Conservation (phyloP, 2,329 filamentous ascomycete genomes). For the Pseudocercospora macadamiae region DNA sequence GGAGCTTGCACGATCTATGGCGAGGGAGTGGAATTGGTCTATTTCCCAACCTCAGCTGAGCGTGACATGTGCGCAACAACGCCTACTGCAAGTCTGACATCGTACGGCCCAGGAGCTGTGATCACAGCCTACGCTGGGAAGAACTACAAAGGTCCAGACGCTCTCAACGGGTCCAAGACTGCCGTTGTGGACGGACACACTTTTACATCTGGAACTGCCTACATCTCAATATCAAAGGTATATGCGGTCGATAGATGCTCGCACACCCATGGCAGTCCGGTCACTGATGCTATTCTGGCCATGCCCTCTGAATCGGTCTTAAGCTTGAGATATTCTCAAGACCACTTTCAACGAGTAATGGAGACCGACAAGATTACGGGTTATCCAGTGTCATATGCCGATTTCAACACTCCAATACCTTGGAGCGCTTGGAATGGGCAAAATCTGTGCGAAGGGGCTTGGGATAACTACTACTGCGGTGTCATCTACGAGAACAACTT, state of each 20-base stretch:
- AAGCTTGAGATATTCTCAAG: slow-evolving; percentile 34
- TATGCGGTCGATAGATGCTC: slow-evolving; percentile 34
- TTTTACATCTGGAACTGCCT: slow-evolving; percentile 36
- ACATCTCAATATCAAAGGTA: slow-evolving; percentile 35
- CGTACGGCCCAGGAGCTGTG: slow-evolving; percentile 29
- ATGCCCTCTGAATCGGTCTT: slow-evolving; percentile 35
- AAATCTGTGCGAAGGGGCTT: slow-evolving; percentile 23
- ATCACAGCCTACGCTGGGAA: slow-evolving; percentile 32
- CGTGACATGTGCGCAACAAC: slow-evolving; percentile 36
- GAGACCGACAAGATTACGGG: slow-evolving; percentile 31
- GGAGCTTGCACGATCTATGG: slow-evolving; percentile 38
- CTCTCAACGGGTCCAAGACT: not conserved
- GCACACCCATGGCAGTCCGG: slow-evolving; percentile 22
- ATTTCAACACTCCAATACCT: slow-evolving; percentile 35
- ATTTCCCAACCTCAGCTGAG: slow-evolving; percentile 31
- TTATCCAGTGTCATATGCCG: slow-evolving; percentile 35
- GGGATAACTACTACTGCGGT: slow-evolving; percentile 20
- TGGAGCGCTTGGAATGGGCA: slow-evolving; percentile 36
- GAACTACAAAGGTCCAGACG: slow-evolving; percentile 17
- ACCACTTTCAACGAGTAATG: slow-evolving; percentile 32
- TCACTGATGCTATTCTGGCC: slow-evolving; percentile 33
- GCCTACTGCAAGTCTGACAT: slow-evolving; percentile 30
- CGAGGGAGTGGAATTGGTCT: slow-evolving; percentile 35
- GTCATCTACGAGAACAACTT: slow-evolving; percentile 33
- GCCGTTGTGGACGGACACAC: slow-evolving; percentile 27